These are phyloP conservation scores for Ganoderma sinense DNA, from an alignment of 1,284 basidiomycete species.

Conservation along the genomic window DNA sequence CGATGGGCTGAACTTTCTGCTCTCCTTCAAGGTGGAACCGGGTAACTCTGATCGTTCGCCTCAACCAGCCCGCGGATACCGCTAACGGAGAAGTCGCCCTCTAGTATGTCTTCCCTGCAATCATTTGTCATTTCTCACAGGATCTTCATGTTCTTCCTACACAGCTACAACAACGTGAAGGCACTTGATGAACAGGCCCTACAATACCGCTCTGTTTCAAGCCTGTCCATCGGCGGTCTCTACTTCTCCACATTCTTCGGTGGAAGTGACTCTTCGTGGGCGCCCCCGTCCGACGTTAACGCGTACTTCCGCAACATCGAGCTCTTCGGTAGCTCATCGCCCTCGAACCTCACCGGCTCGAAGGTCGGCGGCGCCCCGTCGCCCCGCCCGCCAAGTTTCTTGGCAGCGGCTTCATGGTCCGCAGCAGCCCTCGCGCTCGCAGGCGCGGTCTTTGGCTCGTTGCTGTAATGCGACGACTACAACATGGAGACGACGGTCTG, in stretches of 20 bases:
- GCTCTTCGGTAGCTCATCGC: conserved; percentile 38
- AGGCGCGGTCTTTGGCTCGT: conserved; percentile 14
- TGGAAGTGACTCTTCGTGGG: conserved; percentile 71
- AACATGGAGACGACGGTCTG: neutral
- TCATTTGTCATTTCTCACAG: neutral
- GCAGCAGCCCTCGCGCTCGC: conserved; percentile 15
- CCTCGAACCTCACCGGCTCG: conserved; percentile 38
- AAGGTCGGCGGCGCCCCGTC: conserved; percentile 29
- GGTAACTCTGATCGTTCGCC: conserved; percentile 38
- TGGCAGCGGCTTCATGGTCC: conserved; percentile 13
- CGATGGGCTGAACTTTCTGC: neutral
- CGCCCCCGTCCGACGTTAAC: conserved; percentile 64
- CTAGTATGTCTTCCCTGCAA: conserved; percentile 33
- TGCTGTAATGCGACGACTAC: conserved; percentile 7
- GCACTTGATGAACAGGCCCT: conserved; percentile 36
- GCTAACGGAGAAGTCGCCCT: conserved; percentile 40
- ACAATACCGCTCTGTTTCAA: conserved; percentile 35
- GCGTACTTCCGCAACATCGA: conserved; percentile 76
- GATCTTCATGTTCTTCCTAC: neutral
- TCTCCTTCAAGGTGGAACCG: conserved; percentile 37
- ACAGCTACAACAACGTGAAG: conserved; percentile 42
- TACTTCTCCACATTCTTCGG: conserved; percentile 71
- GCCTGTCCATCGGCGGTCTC: conserved; percentile 57
- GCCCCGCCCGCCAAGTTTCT: neutral
- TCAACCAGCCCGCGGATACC: conserved; percentile 36